phyloP scores from a whole-genome alignment of 495 filamentous ascomycete species.

The Astrothelium macrocarpum region DNA sequence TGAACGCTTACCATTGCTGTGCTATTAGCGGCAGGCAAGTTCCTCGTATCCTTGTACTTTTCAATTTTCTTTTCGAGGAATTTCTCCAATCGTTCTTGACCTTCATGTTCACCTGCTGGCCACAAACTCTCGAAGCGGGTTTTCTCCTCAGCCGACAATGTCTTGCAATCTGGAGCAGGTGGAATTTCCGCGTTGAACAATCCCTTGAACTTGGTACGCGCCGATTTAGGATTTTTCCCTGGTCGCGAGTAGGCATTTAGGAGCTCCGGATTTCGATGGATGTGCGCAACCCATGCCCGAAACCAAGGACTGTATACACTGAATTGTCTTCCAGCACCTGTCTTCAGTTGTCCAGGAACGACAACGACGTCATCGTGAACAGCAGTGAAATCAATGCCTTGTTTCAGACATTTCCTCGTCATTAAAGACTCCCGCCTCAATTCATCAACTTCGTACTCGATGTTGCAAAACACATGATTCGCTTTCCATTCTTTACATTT shows the following conservation, averaged over 20 bases:
- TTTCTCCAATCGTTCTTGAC: slow-evolving; percentile 51
- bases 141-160: slow-evolving; percentile 48
- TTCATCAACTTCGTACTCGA: slow-evolving; percentile 75
- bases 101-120: slow-evolving; percentile 76
- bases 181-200: slow-evolving; percentile 62
- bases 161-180: slow-evolving; percentile 53
- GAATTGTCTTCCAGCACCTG: slow-evolving; percentile 64
- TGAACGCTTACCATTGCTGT: slow-evolving; percentile 75
- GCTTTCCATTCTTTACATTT: slow-evolving; percentile 65
- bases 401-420: slow-evolving; percentile 47
- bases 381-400: slow-evolving; percentile 52
- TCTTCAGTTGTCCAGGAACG: slow-evolving; percentile 54
- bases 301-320: slow-evolving; percentile 80
- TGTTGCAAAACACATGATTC: slow-evolving; percentile 59
- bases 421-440: slow-evolving; percentile 61
- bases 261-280: slow-evolving; percentile 57
- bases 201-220: slow-evolving; percentile 42
- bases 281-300: slow-evolving; percentile 59
- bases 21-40: slow-evolving; percentile 47
- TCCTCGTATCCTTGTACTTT: slow-evolving; percentile 52
- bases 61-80: slow-evolving; percentile 59
- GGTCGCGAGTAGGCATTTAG: slow-evolving; percentile 53
- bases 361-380: slow-evolving; percentile 79
- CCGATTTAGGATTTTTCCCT: slow-evolving; percentile 45
- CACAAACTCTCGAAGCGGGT: slow-evolving; percentile 50